phyloP scores from a whole-genome alignment of 768 basidiomycete species.

The Boletus reticuloceps region DNA sequence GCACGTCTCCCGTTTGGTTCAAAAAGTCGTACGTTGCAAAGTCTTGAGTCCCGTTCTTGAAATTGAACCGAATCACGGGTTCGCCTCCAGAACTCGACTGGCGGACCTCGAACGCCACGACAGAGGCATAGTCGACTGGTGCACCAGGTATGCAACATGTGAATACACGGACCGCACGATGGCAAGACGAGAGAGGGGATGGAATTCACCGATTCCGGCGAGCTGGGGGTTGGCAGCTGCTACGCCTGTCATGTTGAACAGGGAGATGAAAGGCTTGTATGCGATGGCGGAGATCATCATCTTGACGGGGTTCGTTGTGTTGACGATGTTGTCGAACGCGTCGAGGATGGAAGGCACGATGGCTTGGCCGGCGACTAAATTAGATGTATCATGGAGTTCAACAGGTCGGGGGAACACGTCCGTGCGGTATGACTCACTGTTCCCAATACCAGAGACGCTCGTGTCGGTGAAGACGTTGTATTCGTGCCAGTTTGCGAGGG shows the following conservation, averaged over 20 bases:
- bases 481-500: conserved; percentile 73
- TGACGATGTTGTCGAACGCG: conserved; percentile 50
- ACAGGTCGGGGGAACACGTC: background rate
- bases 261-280: conserved; percentile 75
- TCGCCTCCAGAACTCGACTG: conserved; percentile 42
- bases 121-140: conserved; percentile 61
- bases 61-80: conserved; percentile 59
- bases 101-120: conserved; percentile 58
- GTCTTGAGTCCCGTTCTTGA: conserved; percentile 61
- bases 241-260: conserved; percentile 75
- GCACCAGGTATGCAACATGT: background rate
- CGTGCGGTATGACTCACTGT: conserved; percentile 41
- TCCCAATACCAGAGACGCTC: conserved; percentile 57
- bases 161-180: too few relatives aligned
- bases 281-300: conserved; percentile 58
- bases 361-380: conserved; percentile 62
- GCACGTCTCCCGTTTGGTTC: conserved; percentile 46
- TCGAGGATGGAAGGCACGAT: conserved; percentile 59
- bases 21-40: conserved; percentile 52
- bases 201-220: conserved; percentile 51
- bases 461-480: conserved; percentile 61
- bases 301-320: conserved; percentile 51
- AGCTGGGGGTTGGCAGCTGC: conserved; percentile 49
- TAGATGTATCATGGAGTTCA: background rate
- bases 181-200: background rate